Percentiles rank a stretch among this genome's conserved stretches.
Evolutionary conservation across 202 grass and related monocot genomes (phyloP).

Genomic region (Hordeum pubiflorum): DNA sequence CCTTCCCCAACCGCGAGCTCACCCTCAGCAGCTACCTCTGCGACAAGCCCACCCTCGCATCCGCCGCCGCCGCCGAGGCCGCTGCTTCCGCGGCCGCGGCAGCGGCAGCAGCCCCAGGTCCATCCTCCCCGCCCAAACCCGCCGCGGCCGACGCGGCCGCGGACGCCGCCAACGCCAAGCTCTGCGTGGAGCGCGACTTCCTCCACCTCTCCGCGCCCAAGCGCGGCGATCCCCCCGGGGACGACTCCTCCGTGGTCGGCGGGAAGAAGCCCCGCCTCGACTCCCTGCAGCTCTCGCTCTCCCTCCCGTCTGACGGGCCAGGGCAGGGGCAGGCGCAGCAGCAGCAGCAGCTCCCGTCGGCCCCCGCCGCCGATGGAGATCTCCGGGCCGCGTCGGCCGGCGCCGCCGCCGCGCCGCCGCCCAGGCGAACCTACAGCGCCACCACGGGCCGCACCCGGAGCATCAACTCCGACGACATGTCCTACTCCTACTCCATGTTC

Average conservation of each 20-base stretch:
- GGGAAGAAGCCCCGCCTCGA: constrained; percentile 80
- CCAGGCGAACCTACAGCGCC: constrained; percentile 59
- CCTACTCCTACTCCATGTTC: constrained; percentile 77
- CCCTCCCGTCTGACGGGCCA: constrained; percentile 49
- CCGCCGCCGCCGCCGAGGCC: not conserved
- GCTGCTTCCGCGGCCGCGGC: not conserved
- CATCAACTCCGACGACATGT: constrained; percentile 82
- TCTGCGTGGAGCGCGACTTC: constrained; percentile 82
- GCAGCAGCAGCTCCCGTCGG: constrained; percentile 19
- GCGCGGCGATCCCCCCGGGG: constrained; percentile 46
- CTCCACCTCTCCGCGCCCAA: constrained; percentile 73
- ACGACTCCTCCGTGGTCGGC: constrained; percentile 51
- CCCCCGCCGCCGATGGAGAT: constrained; percentile 18
- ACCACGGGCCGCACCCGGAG: constrained; percentile 59
- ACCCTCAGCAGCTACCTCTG: constrained; percentile 98
- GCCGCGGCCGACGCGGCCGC: not conserved
- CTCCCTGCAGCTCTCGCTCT: constrained; percentile 84
- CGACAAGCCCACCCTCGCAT: constrained; percentile 61
- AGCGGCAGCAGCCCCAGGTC: not conserved
- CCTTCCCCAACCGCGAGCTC: constrained; percentile 68
- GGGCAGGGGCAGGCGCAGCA: not conserved
- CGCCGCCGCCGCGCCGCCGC: not conserved
- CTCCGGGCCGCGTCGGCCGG: constrained; percentile 18
- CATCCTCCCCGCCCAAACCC: constrained; percentile 33
- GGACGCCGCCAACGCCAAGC: constrained; percentile 6